phyloP scores from a whole-genome alignment of 2,329 filamentous ascomycete species.

The Hirsutella thompsonii region DNA sequence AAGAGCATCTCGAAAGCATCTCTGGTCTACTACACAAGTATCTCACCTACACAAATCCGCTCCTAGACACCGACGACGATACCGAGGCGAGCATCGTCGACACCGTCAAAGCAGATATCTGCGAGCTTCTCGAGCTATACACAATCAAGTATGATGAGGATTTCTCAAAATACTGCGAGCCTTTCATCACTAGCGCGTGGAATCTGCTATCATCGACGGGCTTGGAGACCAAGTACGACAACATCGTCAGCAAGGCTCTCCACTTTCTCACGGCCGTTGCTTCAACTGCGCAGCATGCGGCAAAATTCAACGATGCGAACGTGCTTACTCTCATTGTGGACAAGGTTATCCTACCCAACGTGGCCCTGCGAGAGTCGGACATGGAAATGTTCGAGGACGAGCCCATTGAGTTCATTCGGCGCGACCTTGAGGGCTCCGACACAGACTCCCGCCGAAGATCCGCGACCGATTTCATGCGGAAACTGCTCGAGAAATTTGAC shows the following conservation, averaged over 20 bases:
- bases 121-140: constrained; percentile 79
- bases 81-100: constrained; percentile 74
- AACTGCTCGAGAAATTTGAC: constrained; percentile 83
- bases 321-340: constrained; percentile 81
- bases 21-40: constrained; percentile 82
- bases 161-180: constrained; percentile 66
- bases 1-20: constrained; percentile 71
- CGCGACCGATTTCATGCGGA: constrained; percentile 85
- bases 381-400: constrained; percentile 96
- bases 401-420: constrained; percentile 93
- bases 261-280: constrained; percentile 90
- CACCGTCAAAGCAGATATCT: constrained; percentile 84
- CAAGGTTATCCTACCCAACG: constrained; percentile 89
- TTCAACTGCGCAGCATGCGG: constrained; percentile 62
- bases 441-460: constrained; percentile 85
- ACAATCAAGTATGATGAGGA: constrained; percentile 93
- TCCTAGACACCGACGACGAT: constrained; percentile 79
- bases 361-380: constrained; percentile 83
- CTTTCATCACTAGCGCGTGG: constrained; percentile 87
- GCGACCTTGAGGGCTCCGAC: constrained; percentile 91
- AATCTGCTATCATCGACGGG: constrained; percentile 78
- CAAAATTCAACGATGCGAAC: constrained; percentile 71
- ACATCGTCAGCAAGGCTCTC: constrained; percentile 84
- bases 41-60: constrained; percentile 73
- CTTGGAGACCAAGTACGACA: constrained; percentile 83